Conservation (phyloP, 768 basidiomycete genomes). For the Cystobasidium onofrii region DNA sequence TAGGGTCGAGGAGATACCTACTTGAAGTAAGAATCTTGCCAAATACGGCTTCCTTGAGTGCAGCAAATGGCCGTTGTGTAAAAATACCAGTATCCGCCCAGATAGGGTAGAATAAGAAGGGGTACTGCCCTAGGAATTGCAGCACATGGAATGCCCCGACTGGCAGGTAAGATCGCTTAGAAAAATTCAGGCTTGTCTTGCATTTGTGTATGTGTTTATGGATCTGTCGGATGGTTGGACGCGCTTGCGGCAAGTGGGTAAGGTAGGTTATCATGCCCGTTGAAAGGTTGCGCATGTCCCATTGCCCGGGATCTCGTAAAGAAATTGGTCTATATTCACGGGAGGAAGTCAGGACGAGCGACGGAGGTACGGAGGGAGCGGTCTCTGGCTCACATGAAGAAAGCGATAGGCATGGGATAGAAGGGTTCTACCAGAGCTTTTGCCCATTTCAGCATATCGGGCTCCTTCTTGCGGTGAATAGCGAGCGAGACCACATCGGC, state of each 20-base stretch:
- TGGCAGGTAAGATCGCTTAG: conserved; percentile 15
- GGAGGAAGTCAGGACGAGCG: not conserved
- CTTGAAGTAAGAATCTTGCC: conserved; percentile 15
- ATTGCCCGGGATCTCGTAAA: conserved; percentile 24
- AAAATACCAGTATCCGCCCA: conserved; percentile 9
- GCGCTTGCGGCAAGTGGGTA: not conserved
- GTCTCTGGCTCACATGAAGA: conserved; percentile 18
- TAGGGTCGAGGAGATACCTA: too few species aligned
- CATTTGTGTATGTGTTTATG: conserved; percentile 26
- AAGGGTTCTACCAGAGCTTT: not conserved
- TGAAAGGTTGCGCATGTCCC: conserved; percentile 28
- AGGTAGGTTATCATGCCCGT: conserved; percentile 13
- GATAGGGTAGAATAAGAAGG: conserved; percentile 25
- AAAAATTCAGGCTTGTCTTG: conserved; percentile 19
- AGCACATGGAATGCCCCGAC: conserved; percentile 16
- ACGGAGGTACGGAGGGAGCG: too few species aligned
- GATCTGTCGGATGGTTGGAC: not conserved
- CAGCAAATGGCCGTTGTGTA: not conserved
- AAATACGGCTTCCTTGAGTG: conserved; percentile 15
- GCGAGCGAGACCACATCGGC: conserved; percentile 10
- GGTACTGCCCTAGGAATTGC: conserved; percentile 5
- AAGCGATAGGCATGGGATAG: conserved; percentile 5
- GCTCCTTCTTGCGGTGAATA: conserved; percentile 6
- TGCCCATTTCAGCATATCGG: too few species aligned
- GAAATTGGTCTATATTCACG: conserved; percentile 1